phyloP scores from a whole-genome alignment of 2,329 filamentous ascomycete genomes.

The Diplocarpon rosae region DNA sequence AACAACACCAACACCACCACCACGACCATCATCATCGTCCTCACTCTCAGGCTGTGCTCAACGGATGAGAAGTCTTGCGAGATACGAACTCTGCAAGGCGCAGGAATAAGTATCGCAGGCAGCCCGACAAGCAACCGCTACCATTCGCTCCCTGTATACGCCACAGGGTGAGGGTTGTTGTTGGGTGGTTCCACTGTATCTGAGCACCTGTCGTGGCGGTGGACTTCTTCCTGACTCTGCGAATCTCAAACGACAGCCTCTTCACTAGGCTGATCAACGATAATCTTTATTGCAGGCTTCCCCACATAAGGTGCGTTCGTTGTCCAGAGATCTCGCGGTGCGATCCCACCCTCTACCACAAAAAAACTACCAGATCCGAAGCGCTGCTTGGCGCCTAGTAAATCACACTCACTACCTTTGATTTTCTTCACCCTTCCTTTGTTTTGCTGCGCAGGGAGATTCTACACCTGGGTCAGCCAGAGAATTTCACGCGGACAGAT shows the following conservation, averaged over 20 bases:
- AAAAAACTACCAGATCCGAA: slow-evolving; percentile 17
- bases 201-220: slow-evolving; percentile 19
- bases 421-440: slow-evolving; percentile 9
- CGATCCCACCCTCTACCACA: slow-evolving; percentile 16
- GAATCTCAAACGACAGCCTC: slow-evolving; percentile 3
- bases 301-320: slow-evolving; percentile 13
- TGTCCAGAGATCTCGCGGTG: slow-evolving; percentile 13
- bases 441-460: slow-evolving; percentile 5
- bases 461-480: slow-evolving; percentile 2
- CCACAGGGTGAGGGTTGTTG: slow-evolving; percentile 9
- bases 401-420: slow-evolving; percentile 13
- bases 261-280: slow-evolving; percentile 5
- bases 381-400: slow-evolving; percentile 19
- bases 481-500: slow-evolving; percentile 8
- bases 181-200: slow-evolving; percentile 12
- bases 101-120: slow-evolving; percentile 10
- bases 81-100: slow-evolving; percentile 2
- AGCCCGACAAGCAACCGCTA: background rate
- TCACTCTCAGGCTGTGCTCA: slow-evolving; percentile 6
- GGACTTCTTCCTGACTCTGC: slow-evolving; percentile 5
- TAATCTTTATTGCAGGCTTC: slow-evolving; percentile 6
- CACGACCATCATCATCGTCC: no score
- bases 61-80: slow-evolving; percentile 11
- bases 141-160: slow-evolving; percentile 6
- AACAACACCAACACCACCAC: no score